These are phyloP conservation scores for Macadamia tetraphylla DNA, from an alignment of 164 flowering plant genomes.

Conservation along the genomic window DNA sequence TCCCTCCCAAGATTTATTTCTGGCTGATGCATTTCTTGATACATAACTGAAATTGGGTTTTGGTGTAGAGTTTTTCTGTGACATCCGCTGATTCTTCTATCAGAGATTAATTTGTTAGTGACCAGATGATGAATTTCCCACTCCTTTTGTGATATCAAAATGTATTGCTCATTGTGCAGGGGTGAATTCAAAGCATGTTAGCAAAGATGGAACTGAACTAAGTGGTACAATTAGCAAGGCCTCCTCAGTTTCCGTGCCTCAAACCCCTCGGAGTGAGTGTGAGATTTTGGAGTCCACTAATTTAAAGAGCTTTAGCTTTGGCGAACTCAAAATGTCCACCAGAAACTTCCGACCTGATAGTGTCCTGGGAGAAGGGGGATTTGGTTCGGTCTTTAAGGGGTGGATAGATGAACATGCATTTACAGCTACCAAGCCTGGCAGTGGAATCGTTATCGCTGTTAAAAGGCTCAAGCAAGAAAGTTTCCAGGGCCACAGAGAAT, in stretches of 20 bases:
- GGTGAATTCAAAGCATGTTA: conserved; percentile 19
- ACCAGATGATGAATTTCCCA: neutral
- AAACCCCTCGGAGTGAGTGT: conserved; percentile 54
- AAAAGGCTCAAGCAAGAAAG: conserved; percentile 77
- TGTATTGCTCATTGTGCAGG: conserved; percentile 20
- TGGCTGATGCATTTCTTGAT: too few relatives aligned
- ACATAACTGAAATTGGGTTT: too few relatives aligned
- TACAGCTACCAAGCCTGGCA: conserved; percentile 61
- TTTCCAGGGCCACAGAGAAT: conserved; percentile 73
- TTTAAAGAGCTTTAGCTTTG: conserved; percentile 56
- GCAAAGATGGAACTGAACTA: conserved; percentile 30
- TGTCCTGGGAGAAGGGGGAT: conserved; percentile 89
- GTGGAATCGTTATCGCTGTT: conserved; percentile 71
- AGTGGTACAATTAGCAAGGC: conserved; percentile 39
- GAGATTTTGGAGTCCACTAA: conserved; percentile 61
- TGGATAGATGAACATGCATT: conserved; percentile 71
- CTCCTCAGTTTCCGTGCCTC: conserved; percentile 29
- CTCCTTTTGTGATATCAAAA: neutral
- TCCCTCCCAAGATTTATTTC: too few relatives aligned
- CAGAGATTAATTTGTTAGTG: neutral
- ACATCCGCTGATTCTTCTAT: too few relatives aligned
- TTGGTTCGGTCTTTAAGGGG: conserved; percentile 82
- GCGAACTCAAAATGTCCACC: conserved; percentile 61
- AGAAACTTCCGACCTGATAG: conserved; percentile 87
- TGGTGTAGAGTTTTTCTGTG: too few relatives aligned